Evolutionary conservation across 106 monocot genomes (phyloP).

Genomic region (Hemerocallis citrina): DNA sequence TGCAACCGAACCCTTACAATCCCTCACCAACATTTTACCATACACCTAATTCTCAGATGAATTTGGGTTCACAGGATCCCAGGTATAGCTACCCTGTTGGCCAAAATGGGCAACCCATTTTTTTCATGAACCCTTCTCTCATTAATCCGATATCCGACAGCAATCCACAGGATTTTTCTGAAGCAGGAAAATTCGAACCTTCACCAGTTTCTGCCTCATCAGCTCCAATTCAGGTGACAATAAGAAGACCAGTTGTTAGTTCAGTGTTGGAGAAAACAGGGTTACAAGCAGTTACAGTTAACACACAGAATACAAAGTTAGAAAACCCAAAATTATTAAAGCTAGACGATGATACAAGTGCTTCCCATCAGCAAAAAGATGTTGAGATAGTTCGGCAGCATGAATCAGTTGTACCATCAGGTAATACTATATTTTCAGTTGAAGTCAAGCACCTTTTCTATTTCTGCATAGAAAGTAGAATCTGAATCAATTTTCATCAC

Average conservation of each 20-base stretch:
- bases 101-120: constrained; percentile 38
- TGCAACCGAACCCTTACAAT: constrained; percentile 26
- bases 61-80: constrained; percentile 19
- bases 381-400: background rate
- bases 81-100: constrained; percentile 46
- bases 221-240: constrained; percentile 20
- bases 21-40: constrained; percentile 23
- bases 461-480: constrained; percentile 7
- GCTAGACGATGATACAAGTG: background rate
- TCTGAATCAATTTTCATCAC: background rate
- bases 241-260: constrained; percentile 16
- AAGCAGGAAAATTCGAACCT: constrained; percentile 19
- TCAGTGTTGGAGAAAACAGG: constrained; percentile 9
- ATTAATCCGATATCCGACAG: background rate
- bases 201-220: constrained; percentile 18
- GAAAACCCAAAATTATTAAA: constrained; percentile 13
- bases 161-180: constrained; percentile 11
- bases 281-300: constrained; percentile 18
- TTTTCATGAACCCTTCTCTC: constrained; percentile 20
- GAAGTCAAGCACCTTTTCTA: background rate
- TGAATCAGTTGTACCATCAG: constrained; percentile 6
- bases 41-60: constrained; percentile 42
- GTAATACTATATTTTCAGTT: background rate
- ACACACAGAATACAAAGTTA: constrained; percentile 3
- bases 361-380: constrained; percentile 4